These are phyloP conservation scores for Flaveria robusta DNA, from an alignment of 129 eudicot species.

Conservation along the genomic window DNA sequence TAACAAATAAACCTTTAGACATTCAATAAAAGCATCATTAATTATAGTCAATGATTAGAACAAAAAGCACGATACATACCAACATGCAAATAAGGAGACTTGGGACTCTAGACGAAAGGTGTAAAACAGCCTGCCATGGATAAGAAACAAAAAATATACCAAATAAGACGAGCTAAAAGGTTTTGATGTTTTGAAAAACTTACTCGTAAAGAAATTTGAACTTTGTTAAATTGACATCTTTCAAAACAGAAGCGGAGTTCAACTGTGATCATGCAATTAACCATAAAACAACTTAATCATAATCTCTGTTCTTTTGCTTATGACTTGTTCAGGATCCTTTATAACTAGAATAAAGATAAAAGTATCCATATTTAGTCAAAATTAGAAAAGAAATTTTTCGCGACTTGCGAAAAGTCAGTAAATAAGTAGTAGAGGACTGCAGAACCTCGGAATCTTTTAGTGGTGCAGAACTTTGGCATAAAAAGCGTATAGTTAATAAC, in stretches of 20 bases:
- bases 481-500: not conserved
- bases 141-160: not conserved
- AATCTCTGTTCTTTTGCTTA: not conserved
- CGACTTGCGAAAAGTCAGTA: not conserved
- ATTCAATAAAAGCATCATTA: slow-evolving; percentile 3
- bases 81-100: not conserved
- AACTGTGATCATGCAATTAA: not conserved
- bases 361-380: slow-evolving; percentile 2
- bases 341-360: slow-evolving; percentile 4
- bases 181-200: not conserved
- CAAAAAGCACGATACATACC: slow-evolving; percentile 24
- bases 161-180: slow-evolving; percentile 15
- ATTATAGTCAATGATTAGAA: not conserved
- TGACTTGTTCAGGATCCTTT: not conserved
- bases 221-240: not conserved
- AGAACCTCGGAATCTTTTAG: not conserved
- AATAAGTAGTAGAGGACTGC: not conserved
- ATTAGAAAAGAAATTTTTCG: not conserved
- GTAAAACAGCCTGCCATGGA: slow-evolving; percentile 19
- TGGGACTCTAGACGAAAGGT: slow-evolving; percentile 14
- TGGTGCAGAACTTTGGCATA: not conserved
- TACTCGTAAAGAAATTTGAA: not conserved
- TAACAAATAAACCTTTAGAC: not conserved
- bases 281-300: not conserved
- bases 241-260: not conserved